Evolutionary conservation across 306 rosid genomes (phyloP), one percentile per base, ranked within the genome.

Genomic region (peach (Prunus persica)): DNA sequence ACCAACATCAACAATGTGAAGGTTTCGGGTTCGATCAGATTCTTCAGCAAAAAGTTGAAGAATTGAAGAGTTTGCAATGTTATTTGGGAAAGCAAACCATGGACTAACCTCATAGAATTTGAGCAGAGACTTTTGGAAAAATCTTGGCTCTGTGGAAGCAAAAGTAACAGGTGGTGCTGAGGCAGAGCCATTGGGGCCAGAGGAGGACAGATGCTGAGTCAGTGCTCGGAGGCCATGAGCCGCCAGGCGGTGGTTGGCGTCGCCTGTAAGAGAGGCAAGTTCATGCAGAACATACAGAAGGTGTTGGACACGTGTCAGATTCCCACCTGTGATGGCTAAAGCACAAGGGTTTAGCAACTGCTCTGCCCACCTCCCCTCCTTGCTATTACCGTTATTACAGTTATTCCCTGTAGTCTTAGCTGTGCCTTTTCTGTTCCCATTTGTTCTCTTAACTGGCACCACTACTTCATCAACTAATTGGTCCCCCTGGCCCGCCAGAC

Each of bases 351-450:
- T 94, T 8, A 91, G 90, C 80, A 94, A 76, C 74, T 94, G 95
- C 79, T 94, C 98, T 7, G 98, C 98, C 98, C 98, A 94, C 76
- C 96, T 91, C 28, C 98, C 98, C 69, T 94, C 97, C 79, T 86
- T 94, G 79, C 76, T 84, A 63, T 82, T 90, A 50, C 92, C 83
- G 58, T 76, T 89, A 82, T 78, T 78, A 57, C 84, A 32, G 89
- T 85, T 93, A 69, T 72, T 91, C 28, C 89, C 95, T 2, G 81
- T 76, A n/a, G 73, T 82, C 82, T 85, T 91, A 5, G 52, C 71
- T 14, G 76, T 72, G 49, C 88, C 84, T 79, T 71, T 93, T 86
- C 71, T 91, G 79, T 80, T 84, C 61, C 90, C 92, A 63, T 67
- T 82, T 64, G 89, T 22, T 78, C 82, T 90, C 86, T 80, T 87